phyloP scores from a whole-genome alignment of 257 asterid species.

The Solanum piurae region DNA sequence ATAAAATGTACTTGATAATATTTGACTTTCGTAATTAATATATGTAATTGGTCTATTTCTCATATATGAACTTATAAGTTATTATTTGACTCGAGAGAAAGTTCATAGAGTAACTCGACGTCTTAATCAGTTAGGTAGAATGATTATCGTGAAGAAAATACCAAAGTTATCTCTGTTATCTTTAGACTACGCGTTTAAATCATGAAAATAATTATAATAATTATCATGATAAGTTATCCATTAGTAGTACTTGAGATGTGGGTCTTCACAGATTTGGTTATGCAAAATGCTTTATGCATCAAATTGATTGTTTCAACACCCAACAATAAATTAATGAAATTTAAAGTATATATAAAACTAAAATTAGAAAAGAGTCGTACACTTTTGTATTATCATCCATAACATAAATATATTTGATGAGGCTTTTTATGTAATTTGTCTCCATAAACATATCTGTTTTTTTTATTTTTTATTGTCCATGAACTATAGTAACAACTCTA shows the following conservation, averaged over 20 bases:
- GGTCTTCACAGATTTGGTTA: fast-evolving
- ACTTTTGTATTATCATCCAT: background rate
- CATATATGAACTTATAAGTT: background rate
- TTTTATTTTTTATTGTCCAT: background rate
- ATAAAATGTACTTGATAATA: background rate
- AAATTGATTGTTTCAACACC: background rate
- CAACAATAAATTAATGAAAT: background rate
- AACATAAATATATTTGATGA: background rate
- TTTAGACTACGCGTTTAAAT: background rate
- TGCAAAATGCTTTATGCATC: background rate
- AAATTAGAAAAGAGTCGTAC: background rate
- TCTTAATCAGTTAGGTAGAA: background rate
- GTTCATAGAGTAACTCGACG: background rate
- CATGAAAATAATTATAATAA: background rate
- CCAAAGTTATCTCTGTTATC: background rate
- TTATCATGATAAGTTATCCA: background rate
- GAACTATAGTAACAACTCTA: background rate
- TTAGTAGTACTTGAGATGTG: background rate
- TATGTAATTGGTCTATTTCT: background rate
- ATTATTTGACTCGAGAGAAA: background rate
- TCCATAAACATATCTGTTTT: background rate
- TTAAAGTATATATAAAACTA: background rate
- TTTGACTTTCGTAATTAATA: background rate
- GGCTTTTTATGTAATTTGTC: background rate
- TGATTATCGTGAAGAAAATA: background rate